Base-by-base conservation (phyloP, 73 alveolate species). In the Stentor roeselii region DNA sequence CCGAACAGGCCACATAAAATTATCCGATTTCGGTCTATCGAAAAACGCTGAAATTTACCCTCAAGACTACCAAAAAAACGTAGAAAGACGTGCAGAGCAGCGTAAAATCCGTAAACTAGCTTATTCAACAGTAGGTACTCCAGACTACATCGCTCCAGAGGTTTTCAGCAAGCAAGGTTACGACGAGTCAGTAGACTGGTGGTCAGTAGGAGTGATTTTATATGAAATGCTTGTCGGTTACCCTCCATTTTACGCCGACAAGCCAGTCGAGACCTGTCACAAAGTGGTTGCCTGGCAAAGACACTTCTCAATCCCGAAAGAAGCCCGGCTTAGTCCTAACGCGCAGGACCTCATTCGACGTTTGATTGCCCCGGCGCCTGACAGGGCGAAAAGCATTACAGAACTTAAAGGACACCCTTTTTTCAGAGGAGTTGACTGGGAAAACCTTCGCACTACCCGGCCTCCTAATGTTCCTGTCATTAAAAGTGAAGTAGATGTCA, bases 401-500 rank as follows among this genome's bases (percentile, higher is more conserved):
- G 90, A 90, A 78, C 91, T 94, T 60, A 94, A 90, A 87, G 75
- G 82, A 32, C 98, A 94, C 85, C 94, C 95, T 36, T 94, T 90
- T 89, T 94, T 94, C 83, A 61, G 86, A 38, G 96, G 95, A 34
- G 83, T 94, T 60, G 91, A 94, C 91, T 94, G 96, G 95, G 90
- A 90, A 67, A 86, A 78, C 82, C 84, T 94, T 34, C 80, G 89
- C 74, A 90, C 83, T 35, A 84, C 78, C 84, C 83, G 83, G 42
- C 89, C 92, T 15, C 97, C 97, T 3, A 88, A 74, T 50, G 59
- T 60, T 1, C 96, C 96, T 30, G 92, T 84, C n/a, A 60, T 90
- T 11, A 84, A 78, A 6, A 60, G 89, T 27, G 94, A 90, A 14
- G 87, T 87, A 15, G 90, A 86, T 60, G 37, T 86, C 84, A 77